Base-by-base conservation (phyloP, 1,284 basidiomycete species). In the Tremellales sp. region DNA sequence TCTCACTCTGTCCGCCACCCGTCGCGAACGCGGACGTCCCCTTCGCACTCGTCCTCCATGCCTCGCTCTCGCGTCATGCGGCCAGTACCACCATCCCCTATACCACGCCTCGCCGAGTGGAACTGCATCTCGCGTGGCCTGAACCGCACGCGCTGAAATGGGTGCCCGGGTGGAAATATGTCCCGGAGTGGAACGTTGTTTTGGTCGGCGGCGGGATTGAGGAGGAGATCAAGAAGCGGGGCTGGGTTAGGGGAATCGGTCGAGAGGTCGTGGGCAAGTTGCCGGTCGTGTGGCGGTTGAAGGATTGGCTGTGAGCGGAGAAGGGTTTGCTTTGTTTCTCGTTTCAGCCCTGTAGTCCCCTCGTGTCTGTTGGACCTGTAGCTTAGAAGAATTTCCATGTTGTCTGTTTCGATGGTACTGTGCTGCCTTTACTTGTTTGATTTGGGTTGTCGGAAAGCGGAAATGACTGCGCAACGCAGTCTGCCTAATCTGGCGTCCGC, bases 121-220 rank as follows among this genome's bases (percentile, higher is more conserved):
- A 53, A 25, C 32, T 53, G 9, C 25, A 24, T 12, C 27, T 49
- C 0, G 46, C 42, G 3, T 53, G 51, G 51, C 31, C 25, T 2
- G 26, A 45, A 12, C 37, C 40, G 14, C 16, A 22, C 4, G 29
- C 39, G 2, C 29, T 33, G 18, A 34, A n/a, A 7, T 53, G 47
- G 47, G 3, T 53, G 4, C 51, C 51, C 8, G 51, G 51, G 16
- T 26, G 47, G 19, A 45, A 29, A 18, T 48, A 48, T 24, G 35
- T 53, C 6, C 51, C 51, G 3, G 31, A 38, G 12, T 53, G 51
- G 51, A 37, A 53, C 34, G 18, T 53, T 5, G 46, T 46, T 22
- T 3, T 53, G 5, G 47, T 49, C 3, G 33, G 42, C 12, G 50
- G 34, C 13, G 5, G 16, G 4, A 18, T 36, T 12, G 18, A 38